phyloP scores from a whole-genome alignment of 1,139 yeast species.

The Taphrina populina region DNA sequence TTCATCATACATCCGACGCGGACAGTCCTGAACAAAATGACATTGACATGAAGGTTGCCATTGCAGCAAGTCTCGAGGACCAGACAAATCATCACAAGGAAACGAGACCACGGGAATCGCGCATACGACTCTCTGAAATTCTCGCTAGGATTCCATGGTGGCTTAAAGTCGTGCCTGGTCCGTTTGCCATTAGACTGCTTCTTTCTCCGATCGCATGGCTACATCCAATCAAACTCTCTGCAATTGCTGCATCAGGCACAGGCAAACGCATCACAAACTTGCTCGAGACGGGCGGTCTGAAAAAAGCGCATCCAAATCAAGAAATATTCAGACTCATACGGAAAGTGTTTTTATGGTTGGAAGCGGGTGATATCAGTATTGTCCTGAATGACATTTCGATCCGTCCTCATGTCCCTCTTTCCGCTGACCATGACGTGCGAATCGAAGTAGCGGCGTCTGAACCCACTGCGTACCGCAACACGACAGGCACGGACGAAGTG shows the following conservation, averaged over 20 bases:
- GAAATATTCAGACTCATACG: conserved; percentile 27
- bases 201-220: conserved; percentile 23
- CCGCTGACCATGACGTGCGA: conserved; percentile 22
- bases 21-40: conserved; percentile 8
- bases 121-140: conserved; percentile 7
- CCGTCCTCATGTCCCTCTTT: conserved; percentile 19
- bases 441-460: conserved; percentile 14
- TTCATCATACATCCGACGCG: conserved; percentile 8
- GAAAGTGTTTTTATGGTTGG: conserved; percentile 30
- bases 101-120: background rate
- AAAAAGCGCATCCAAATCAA: conserved; percentile 29
- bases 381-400: conserved; percentile 14
- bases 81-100: conserved; percentile 7
- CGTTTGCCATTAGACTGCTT: conserved; percentile 22
- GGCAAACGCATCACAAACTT: conserved; percentile 31
- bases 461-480: conserved; percentile 27
- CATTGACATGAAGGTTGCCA: conserved; percentile 21
- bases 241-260: conserved; percentile 20
- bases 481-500: conserved; percentile 16
- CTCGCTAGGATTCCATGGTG: conserved; percentile 25
- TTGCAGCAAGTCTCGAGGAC: conserved; percentile 18
- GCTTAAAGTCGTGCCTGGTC: conserved; percentile 23
- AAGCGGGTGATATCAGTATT: conserved; percentile 24
- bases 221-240: conserved; percentile 14
- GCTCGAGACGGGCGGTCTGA: conserved; percentile 21